Evolutionary conservation across 2,329 filamentous ascomycete species (phyloP).

Genomic region (Fusarium secorum): DNA sequence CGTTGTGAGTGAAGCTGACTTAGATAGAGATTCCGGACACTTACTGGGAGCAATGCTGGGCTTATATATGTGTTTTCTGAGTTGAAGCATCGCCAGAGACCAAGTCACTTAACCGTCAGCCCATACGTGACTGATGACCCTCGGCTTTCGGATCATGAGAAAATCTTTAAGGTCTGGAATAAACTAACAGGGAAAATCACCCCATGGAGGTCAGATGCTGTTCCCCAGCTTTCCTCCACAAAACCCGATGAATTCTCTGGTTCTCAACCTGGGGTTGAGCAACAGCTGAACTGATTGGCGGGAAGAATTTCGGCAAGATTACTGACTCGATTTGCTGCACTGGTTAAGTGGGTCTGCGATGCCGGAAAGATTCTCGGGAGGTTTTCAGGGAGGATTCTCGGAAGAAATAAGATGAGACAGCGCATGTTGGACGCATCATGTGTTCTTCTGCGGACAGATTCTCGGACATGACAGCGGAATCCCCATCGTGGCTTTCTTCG

Average conservation of each 20-base stretch:
- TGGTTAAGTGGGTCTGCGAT: not conserved
- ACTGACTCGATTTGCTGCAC: not conserved
- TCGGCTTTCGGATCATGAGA: not conserved
- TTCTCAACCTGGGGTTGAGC: not conserved
- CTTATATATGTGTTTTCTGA: slow-evolving; percentile 12
- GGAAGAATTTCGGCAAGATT: not conserved
- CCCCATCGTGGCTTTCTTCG: not conserved
- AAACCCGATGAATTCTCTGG: not conserved
- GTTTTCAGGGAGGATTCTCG: not conserved
- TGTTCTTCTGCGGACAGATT: not conserved
- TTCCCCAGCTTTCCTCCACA: slow-evolving; percentile 20
- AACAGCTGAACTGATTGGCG: not conserved
- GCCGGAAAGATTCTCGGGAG: slow-evolving; percentile 3
- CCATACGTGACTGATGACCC: not conserved
- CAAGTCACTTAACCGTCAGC: not conserved
- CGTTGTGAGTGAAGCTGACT: not conserved
- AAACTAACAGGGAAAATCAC: not conserved
- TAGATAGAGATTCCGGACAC: not conserved
- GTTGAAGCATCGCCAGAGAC: not conserved
- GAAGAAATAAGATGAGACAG: not conserved
- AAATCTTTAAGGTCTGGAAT: not conserved
- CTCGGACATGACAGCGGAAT: not conserved
- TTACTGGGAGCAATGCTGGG: not conserved
- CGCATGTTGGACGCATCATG: slow-evolving; percentile 1
- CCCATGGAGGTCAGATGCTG: slow-evolving; percentile 20